phyloP scores from a whole-genome alignment of 208 protist species.

The Leishmania tropica region DNA sequence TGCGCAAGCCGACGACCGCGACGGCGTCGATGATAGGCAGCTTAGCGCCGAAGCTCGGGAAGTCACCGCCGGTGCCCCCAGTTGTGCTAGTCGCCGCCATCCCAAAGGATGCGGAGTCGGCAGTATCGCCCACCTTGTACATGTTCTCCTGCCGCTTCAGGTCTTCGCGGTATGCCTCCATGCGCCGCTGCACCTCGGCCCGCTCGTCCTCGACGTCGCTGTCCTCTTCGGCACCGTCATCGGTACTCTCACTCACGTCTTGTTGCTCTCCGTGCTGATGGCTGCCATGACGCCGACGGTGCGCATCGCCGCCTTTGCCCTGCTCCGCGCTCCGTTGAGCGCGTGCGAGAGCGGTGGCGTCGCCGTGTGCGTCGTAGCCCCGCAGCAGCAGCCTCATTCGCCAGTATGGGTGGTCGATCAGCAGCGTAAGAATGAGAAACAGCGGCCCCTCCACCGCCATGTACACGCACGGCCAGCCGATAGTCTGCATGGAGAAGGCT shows the following conservation, averaged over 20 bases:
- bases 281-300: not conserved
- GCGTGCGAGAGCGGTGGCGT: not conserved
- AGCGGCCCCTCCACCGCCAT: slow-evolving; percentile 48
- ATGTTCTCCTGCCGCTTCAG: not conserved
- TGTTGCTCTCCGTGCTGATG: not conserved
- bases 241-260: not conserved
- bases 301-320: no score
- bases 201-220: slow-evolving; percentile 50
- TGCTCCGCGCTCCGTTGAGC: not conserved
- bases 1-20: slow-evolving; percentile 36
- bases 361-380: slow-evolving; percentile 12
- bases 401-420: slow-evolving; percentile 43
- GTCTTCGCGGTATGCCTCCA: not conserved
- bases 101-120: not conserved
- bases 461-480: slow-evolving; percentile 38
- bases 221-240: slow-evolving; percentile 22
- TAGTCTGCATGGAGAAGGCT: slow-evolving; percentile 23
- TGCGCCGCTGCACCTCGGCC: slow-evolving; percentile 21
- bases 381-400: slow-evolving; percentile 18
- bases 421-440: slow-evolving; percentile 29
- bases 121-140: not conserved
- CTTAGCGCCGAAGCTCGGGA: not conserved
- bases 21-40: slow-evolving; percentile 19
- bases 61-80: not conserved
- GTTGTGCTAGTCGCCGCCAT: not conserved